Conservation (phyloP, 345 rosid genomes). For the Linum trigynum region DNA sequence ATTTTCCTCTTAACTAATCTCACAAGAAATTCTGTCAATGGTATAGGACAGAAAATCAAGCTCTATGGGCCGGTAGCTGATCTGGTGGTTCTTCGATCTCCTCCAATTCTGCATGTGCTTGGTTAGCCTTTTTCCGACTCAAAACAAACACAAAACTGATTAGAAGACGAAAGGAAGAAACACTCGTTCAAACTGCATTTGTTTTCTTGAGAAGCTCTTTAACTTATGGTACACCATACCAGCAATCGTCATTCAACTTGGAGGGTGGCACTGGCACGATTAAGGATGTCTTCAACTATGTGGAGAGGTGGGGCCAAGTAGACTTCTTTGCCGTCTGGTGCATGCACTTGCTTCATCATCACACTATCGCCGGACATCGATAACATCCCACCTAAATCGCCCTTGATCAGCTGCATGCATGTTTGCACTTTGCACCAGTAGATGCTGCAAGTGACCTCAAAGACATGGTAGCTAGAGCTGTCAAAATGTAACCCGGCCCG, state of each 20-base stretch:
- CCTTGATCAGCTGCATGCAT: conserved; percentile 24
- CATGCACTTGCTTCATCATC: conserved; percentile 53
- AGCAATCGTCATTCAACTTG: conserved; percentile 20
- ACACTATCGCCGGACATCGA: conserved; percentile 48
- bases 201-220: background rate
- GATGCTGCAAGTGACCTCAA: conserved; percentile 5
- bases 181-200: no score
- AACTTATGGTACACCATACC: conserved; percentile 11
- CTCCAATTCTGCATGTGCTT: conserved; percentile 22
- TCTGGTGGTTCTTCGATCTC: conserved; percentile 28
- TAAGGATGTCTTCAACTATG: conserved; percentile 61
- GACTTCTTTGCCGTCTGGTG: conserved; percentile 59
- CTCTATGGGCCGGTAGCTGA: conserved; percentile 24
- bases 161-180: background rate
- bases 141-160: background rate
- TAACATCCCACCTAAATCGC: conserved; percentile 35
- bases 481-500: no score
- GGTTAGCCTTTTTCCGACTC: conserved; percentile 10
- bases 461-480: conserved; percentile 6
- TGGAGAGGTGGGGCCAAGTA: conserved; percentile 52
- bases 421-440: background rate
- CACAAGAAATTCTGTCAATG: conserved; percentile 46
- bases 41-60: conserved; percentile 35
- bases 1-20: conserved; percentile 21
- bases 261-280: conserved; percentile 51